Evolutionary conservation across 2,329 filamentous ascomycete genomes (phyloP).

Genomic region (Alternaria triticina): DNA sequence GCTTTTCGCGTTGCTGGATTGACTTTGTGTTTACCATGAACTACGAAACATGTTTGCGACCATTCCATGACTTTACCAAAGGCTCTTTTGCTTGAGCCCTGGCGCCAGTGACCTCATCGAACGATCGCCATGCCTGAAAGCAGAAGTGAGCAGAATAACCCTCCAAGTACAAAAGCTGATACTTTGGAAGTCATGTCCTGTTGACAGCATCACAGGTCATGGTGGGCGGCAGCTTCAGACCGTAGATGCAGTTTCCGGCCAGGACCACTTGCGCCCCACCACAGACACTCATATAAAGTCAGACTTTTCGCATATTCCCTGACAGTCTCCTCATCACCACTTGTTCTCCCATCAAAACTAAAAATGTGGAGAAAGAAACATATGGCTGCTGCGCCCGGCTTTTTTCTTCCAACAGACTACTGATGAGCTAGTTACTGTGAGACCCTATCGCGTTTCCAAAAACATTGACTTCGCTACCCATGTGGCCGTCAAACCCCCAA

Average conservation of each 20-base stretch:
- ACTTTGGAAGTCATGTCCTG: neutral
- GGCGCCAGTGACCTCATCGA: neutral
- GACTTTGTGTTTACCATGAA: too few species aligned
- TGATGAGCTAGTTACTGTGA: too few species aligned
- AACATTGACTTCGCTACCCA: too few species aligned
- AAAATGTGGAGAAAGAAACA: too few species aligned
- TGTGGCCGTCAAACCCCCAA: too few species aligned
- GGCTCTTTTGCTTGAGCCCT: neutral
- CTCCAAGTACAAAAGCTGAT: accelerated
- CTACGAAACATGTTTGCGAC: too few species aligned
- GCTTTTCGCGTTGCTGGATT: too few species aligned
- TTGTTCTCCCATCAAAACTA: too few species aligned
- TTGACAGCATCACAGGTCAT: neutral
- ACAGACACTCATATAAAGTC: neutral
- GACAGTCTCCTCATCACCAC: too few species aligned
- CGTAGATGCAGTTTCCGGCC: neutral
- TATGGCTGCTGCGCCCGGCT: too few species aligned
- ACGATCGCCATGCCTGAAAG: neutral
- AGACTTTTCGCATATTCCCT: neutral
- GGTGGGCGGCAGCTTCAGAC: neutral
- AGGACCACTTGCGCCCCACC: neutral
- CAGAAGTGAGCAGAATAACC: neutral
- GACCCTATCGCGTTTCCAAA: too few species aligned
- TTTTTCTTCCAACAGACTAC: too few species aligned
- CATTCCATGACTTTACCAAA: neutral